Evolutionary conservation across 1,284 basidiomycete genomes (phyloP).

Genomic region (Trametes hirsuta): DNA sequence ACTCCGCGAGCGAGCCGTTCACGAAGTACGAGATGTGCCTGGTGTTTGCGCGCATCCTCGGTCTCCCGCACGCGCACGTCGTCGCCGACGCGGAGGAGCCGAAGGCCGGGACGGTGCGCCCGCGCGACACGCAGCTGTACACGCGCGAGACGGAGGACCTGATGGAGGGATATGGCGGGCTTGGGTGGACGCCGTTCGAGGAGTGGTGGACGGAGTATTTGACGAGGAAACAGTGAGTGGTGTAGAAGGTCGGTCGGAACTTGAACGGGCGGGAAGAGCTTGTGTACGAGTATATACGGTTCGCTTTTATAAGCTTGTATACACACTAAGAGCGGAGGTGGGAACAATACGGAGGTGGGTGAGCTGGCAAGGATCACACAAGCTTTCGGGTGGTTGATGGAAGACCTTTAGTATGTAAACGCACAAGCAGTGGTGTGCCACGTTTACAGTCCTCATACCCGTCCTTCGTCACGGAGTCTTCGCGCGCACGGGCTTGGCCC

Average conservation of each 20-base stretch:
- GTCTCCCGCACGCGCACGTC: slow-evolving; percentile 67
- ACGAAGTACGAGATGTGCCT: slow-evolving; percentile 88
- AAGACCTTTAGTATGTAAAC: too few relatives aligned
- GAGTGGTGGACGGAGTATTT: slow-evolving; percentile 70
- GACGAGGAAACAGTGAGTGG: slow-evolving; percentile 21
- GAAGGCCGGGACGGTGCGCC: slow-evolving; percentile 57
- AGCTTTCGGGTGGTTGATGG: too few relatives aligned
- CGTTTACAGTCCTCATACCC: too few relatives aligned
- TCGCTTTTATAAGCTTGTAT: not conserved
- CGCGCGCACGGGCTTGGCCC: too few relatives aligned
- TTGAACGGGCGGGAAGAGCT: not conserved
- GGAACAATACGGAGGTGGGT: too few relatives aligned
- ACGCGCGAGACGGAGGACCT: slow-evolving; percentile 69
- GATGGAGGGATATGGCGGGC: slow-evolving; percentile 52
- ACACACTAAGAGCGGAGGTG: not conserved
- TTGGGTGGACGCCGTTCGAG: slow-evolving; percentile 69
- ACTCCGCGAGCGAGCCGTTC: slow-evolving; percentile 72
- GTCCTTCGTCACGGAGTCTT: too few relatives aligned
- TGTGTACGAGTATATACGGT: not conserved
- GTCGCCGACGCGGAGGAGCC: slow-evolving; percentile 69
- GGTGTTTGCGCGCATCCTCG: slow-evolving; percentile 69
- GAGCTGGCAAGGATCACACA: not conserved
- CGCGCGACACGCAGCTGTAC: slow-evolving; percentile 72
- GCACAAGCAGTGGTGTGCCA: too few relatives aligned
- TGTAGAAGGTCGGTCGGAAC: not conserved